A percentile compares a stretch with the other conserved stretches of the same genome.
Evolutionary conservation across 2,329 filamentous ascomycete genomes (phyloP).

Genomic region (Plectosphaerella plurivora): DNA sequence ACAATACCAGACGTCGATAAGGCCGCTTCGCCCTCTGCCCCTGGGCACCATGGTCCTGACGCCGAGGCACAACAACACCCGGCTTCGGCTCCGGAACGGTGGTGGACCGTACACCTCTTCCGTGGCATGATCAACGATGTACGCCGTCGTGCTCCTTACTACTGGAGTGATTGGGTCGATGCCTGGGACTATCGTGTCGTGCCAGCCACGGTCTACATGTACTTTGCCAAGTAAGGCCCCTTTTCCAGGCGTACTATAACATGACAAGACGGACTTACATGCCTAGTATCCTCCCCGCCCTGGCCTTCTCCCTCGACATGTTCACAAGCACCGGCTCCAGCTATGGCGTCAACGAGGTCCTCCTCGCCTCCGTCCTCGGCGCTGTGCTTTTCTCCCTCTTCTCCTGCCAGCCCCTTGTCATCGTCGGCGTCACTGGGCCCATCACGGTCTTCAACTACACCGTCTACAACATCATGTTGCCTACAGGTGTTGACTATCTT

Average conservation of each 20-base stretch:
- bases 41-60: background rate
- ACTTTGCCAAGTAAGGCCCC: slow-evolving; percentile 75
- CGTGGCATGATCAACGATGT: slow-evolving; percentile 78
- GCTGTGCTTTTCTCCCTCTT: slow-evolving; percentile 76
- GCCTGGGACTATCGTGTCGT: slow-evolving; percentile 89
- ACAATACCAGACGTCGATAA: background rate
- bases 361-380: slow-evolving; percentile 80
- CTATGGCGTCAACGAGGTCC: slow-evolving; percentile 86
- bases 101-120: slow-evolving; percentile 75
- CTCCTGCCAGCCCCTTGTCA: slow-evolving; percentile 80
- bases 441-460: slow-evolving; percentile 96
- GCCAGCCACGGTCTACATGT: slow-evolving; percentile 87
- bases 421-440: slow-evolving; percentile 87
- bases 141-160: slow-evolving; percentile 69
- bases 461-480: slow-evolving; percentile 81
- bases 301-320: slow-evolving; percentile 92
- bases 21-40: background rate
- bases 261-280: too few relatives aligned
- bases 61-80: background rate
- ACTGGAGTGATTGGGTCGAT: slow-evolving; percentile 77
- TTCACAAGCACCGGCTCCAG: slow-evolving; percentile 80
- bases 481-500: slow-evolving; percentile 75
- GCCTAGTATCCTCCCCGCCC: slow-evolving; percentile 72
- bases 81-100: slow-evolving; percentile 27
- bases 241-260: too few relatives aligned